Percentiles rank a stretch among this genome's conserved stretches.
These are phyloP conservation scores for Paraphaeosphaeria sporulosa DNA, from an alignment of 2,329 filamentous ascomycete genomes.

Conservation along the genomic window DNA sequence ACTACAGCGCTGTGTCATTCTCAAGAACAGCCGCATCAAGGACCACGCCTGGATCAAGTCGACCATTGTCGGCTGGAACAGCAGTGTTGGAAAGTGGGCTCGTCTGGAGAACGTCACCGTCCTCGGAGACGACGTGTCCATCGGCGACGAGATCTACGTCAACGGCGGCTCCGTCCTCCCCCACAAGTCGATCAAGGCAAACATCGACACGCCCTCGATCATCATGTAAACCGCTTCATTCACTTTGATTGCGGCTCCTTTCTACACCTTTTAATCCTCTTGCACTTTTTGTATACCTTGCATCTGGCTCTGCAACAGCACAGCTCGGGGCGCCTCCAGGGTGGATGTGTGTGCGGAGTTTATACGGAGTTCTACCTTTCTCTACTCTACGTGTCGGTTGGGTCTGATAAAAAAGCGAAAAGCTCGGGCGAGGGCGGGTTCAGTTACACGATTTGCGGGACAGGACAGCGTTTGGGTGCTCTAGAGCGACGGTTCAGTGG, in stretches of 20 bases:
- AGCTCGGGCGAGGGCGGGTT: neutral
- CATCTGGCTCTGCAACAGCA: constrained; percentile 22
- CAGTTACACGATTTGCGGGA: neutral
- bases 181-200: constrained; percentile 98
- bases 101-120: constrained; percentile 98
- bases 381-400: constrained; percentile 5
- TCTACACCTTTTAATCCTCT: constrained; percentile 41
- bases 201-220: constrained; percentile 73
- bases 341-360: constrained; percentile 2
- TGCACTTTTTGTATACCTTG: constrained; percentile 46
- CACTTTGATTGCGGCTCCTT: constrained; percentile 20
- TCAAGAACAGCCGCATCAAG: constrained; percentile 92
- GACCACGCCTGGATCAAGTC: constrained; percentile 99
- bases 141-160: constrained; percentile 98
- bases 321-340: constrained; percentile 5
- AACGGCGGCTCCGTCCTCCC: constrained; percentile 95
- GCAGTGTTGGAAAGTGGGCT: constrained; percentile 92
- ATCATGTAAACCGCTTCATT: constrained; percentile 52
- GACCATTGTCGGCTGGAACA: constrained; percentile 98
- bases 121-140: constrained; percentile 94
- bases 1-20: constrained; percentile 88
- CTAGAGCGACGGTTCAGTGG: constrained; percentile 6
- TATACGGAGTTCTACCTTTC: constrained; percentile 11
- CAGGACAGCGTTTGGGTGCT: constrained; percentile 8
- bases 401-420: constrained; percentile 1